A percentile compares a stretch with the other conserved stretches of the same genome.
Evolutionary conservation across 108 stramenopile species (phyloP).

Genomic region (Cylindrotheca closterium): DNA sequence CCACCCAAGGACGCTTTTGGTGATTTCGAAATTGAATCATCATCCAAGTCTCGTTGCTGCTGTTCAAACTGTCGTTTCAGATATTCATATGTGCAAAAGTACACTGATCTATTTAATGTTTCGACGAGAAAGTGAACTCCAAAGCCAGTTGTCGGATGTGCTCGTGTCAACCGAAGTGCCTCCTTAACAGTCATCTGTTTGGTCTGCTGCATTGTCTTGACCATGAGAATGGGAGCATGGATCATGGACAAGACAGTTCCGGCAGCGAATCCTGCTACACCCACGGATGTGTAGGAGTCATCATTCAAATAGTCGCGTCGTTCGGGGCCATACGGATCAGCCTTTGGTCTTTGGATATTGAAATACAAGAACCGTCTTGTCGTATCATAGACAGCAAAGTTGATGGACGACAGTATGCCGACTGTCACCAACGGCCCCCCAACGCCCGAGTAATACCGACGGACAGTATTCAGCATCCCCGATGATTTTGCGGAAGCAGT

Average conservation of each 20-base stretch:
- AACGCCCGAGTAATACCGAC: constrained; percentile 66
- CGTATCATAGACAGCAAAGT: constrained; percentile 76
- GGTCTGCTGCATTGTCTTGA: constrained; percentile 65
- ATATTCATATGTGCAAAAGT: constrained; percentile 5
- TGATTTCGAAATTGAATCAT: too few relatives aligned
- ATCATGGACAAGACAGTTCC: constrained; percentile 45
- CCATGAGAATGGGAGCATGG: constrained; percentile 55
- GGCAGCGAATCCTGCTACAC: constrained; percentile 53
- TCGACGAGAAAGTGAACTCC: constrained; percentile 5
- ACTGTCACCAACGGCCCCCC: constrained; percentile 61
- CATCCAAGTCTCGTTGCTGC: background rate
- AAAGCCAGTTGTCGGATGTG: constrained; percentile 1
- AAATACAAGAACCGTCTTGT: constrained; percentile 48
- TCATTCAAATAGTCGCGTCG: constrained; percentile 50
- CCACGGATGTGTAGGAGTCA: constrained; percentile 53
- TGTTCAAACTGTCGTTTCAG: constrained; percentile 2
- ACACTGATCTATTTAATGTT: constrained; percentile 3
- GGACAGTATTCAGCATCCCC: too few relatives aligned
- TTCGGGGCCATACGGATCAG: background rate
- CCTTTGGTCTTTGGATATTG: background rate
- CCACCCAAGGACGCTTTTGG: constrained; percentile 33
- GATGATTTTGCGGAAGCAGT: constrained; percentile 1
- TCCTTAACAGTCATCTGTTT: background rate
- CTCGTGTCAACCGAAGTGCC: background rate
- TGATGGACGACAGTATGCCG: constrained; percentile 65